Evolutionary conservation across 2,329 filamentous ascomycete genomes (phyloP).

Genomic region (Akanthomyces lecanii): DNA sequence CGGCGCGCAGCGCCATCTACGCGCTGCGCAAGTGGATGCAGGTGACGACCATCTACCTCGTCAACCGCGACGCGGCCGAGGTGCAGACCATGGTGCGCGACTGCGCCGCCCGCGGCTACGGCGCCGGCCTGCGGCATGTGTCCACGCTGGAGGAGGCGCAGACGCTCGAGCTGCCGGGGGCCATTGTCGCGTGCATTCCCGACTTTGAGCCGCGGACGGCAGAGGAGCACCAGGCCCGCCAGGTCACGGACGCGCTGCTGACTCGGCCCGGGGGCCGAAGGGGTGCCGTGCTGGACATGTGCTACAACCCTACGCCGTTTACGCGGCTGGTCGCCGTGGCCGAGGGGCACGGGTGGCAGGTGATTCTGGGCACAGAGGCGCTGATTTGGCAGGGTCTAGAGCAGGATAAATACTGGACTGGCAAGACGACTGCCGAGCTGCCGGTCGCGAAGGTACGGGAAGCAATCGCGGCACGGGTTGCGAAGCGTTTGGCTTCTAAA

Average conservation of each 20-base stretch:
- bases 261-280: slow-evolving; percentile 43
- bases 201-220: slow-evolving; percentile 66
- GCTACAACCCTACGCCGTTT: slow-evolving; percentile 70
- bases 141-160: slow-evolving; percentile 56
- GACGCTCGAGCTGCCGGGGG: slow-evolving; percentile 54
- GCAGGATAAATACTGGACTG: slow-evolving; percentile 64
- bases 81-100: slow-evolving; percentile 63
- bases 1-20: slow-evolving; percentile 73
- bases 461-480: slow-evolving; percentile 42
- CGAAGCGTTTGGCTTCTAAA: slow-evolving; percentile 27
- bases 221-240: slow-evolving; percentile 57
- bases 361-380: slow-evolving; percentile 71
- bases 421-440: slow-evolving; percentile 52
- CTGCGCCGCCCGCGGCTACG: slow-evolving; percentile 56
- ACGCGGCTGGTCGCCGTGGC: slow-evolving; percentile 63
- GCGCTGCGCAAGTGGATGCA: slow-evolving; percentile 66
- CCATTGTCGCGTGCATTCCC: slow-evolving; percentile 70
- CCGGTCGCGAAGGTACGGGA: slow-evolving; percentile 57
- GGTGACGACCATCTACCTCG: slow-evolving; percentile 66
- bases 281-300: slow-evolving; percentile 75
- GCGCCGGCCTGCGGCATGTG: slow-evolving; percentile 58
- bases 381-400: slow-evolving; percentile 75
- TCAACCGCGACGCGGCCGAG: slow-evolving; percentile 67
- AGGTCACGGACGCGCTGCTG: slow-evolving; percentile 48
- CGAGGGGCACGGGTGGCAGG: slow-evolving; percentile 61